Percentiles rank a stretch among this genome's conserved stretches.
phyloP scores from a whole-genome alignment of 257 asterid genomes.

The Ilex aquifolium region DNA sequence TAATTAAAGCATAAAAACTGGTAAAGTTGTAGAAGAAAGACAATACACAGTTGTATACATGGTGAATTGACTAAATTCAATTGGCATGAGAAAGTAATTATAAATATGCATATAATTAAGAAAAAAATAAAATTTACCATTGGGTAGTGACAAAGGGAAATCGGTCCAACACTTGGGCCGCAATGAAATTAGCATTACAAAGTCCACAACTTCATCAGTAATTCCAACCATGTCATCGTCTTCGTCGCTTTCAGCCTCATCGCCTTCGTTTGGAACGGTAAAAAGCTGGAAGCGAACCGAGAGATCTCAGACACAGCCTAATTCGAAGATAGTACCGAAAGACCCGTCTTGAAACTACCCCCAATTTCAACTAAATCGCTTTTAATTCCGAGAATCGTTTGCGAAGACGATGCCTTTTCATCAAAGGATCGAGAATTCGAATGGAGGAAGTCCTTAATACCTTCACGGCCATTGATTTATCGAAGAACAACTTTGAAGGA shows the following conservation, averaged over 20 bases:
- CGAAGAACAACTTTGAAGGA: too few species aligned
- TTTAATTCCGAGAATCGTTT: slow-evolving; percentile 49
- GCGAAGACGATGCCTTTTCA: slow-evolving; percentile 20
- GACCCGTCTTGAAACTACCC: slow-evolving; percentile 53
- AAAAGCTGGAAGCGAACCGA: slow-evolving; percentile 47
- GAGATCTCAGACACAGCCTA: slow-evolving; percentile 30
- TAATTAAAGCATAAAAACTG: too few species aligned
- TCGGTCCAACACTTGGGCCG: slow-evolving; percentile 72
- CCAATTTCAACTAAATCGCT: slow-evolving; percentile 68
- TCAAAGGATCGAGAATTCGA: too few species aligned
- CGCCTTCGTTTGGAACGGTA: slow-evolving; percentile 31
- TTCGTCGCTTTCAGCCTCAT: slow-evolving; percentile 28
- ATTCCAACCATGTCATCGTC: slow-evolving; percentile 39
- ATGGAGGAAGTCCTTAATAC: too few species aligned
- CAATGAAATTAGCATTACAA: slow-evolving; percentile 40
- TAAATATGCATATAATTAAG: too few species aligned
- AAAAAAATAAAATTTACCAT: too few species aligned
- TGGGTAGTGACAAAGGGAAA: slow-evolving; percentile 56
- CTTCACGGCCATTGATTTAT: too few species aligned
- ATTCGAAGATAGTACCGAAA: too few species aligned
- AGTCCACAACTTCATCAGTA: slow-evolving; percentile 49
- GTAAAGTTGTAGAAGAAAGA: too few species aligned
- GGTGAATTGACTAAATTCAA: too few species aligned
- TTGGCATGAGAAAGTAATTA: too few species aligned
- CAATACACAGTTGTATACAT: too few species aligned